Evolutionary conservation across 108 stramenopile species (phyloP), one percentile per base, ranked within the genome.

Genomic region (Nitzschia sp.): DNA sequence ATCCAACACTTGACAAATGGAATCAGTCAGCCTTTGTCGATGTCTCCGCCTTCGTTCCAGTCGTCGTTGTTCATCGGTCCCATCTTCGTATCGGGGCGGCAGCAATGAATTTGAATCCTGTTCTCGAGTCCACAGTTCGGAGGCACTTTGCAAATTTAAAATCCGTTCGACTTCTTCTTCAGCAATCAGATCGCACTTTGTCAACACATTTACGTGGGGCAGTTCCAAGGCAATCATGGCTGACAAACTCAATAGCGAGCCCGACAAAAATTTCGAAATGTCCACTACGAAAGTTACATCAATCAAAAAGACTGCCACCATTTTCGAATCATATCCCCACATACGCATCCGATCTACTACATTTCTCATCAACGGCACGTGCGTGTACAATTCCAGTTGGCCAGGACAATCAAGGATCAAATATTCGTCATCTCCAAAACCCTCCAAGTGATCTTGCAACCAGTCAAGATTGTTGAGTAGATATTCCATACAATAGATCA

Each of bases 401-500:
- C 99, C 99, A 5, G 99, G 98, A 80, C 99, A 99, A 80, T 99
- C 99, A 23, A 99, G 71, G n/a, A 99, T 79, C 21, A 98, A 56
- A 74, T 98, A 98, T 58, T 99, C 97, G 44, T 97, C 99, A 11
- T 99, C 99, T 15, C 85, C 97, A 65, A 90, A 96, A 1, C 58
- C 57, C 35, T 94, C 87, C 53, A 97, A 66, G 25, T 86, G 53
- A 23, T 95, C 94, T 35, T 96, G 70, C 22, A 99, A 71, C 99
- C 98, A 98, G 52, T 99, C 98, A 66, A 98, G 71, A 60, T 98
- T 96, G 35, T 95, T 85, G 38, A 98, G 47, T 29, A 99, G 68
- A 77, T 98, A 98, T 72, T 99, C 99, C 97, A 98, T 98, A 74
- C 99, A 98, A 63, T 98, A 98, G 1, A 99, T 71, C 47, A 98